Evolutionary conservation across 257 asterid genomes (phyloP).

Genomic region (Ligustrum vulgare): DNA sequence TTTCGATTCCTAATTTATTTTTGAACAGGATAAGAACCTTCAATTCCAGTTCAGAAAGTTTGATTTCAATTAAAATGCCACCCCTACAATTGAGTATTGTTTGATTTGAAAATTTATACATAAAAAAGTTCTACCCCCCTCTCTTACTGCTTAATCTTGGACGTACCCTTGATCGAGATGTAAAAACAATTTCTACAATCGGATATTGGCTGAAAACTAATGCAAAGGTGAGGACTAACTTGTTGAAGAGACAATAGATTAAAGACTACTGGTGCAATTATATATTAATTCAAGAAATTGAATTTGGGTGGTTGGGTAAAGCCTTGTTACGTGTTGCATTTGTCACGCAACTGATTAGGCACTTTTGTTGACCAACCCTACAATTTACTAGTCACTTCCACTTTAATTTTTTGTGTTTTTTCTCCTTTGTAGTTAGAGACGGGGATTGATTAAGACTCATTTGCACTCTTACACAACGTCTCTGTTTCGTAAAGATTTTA

Average conservation of each 20-base stretch:
- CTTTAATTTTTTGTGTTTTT: background rate
- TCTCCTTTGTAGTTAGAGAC: background rate
- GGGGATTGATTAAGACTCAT: too few species aligned
- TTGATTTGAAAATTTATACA: too few species aligned
- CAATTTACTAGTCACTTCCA: background rate
- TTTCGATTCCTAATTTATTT: too few species aligned
- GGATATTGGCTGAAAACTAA: background rate
- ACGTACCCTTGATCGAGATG: too few species aligned
- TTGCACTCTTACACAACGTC: too few species aligned
- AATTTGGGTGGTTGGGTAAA: background rate
- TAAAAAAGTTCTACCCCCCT: too few species aligned
- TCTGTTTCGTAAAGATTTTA: too few species aligned
- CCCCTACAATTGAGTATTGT: too few species aligned
- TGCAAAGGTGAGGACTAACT: background rate
- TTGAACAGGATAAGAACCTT: too few species aligned
- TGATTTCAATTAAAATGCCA: too few species aligned
- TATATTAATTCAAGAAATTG: background rate
- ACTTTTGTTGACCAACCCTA: background rate
- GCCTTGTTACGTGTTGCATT: conserved; percentile 9
- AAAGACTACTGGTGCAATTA: background rate
- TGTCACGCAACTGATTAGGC: background rate
- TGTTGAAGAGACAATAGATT: background rate
- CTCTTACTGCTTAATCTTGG: too few species aligned
- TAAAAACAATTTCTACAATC: background rate
- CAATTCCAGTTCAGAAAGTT: too few species aligned